These are phyloP conservation scores for Pseudogymnoascus sp. DNA, from an alignment of 2,329 filamentous ascomycete species.

Conservation along the genomic window DNA sequence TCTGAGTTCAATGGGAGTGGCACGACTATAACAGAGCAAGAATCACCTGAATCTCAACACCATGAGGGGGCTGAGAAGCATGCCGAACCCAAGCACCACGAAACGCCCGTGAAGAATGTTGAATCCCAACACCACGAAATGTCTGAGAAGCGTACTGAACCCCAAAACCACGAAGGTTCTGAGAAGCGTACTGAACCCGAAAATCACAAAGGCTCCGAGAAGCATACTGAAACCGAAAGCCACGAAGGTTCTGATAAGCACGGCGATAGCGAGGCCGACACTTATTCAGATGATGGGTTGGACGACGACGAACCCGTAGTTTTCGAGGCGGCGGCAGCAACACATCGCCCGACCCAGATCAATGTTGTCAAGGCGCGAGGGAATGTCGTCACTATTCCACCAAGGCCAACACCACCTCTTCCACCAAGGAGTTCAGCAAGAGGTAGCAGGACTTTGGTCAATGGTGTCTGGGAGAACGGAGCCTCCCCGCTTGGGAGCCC, in stretches of 20 bases:
- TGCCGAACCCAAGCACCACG: constrained; percentile 25
- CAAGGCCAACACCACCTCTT: constrained; percentile 64
- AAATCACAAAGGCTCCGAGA: constrained; percentile 26
- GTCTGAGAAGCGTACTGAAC: constrained; percentile 28
- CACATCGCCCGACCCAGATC: constrained; percentile 38
- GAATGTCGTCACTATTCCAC: constrained; percentile 76
- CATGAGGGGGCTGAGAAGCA: constrained; percentile 26
- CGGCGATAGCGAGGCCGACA: constrained; percentile 41
- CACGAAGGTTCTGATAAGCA: constrained; percentile 28
- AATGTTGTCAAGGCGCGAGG: constrained; percentile 49
- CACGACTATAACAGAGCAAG: constrained; percentile 1
- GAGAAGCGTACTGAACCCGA: constrained; percentile 28
- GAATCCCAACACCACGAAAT: constrained; percentile 24
- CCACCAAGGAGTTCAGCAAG: constrained; percentile 65
- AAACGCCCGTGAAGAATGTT: constrained; percentile 26
- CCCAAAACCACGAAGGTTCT: constrained; percentile 24
- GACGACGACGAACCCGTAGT: constrained; percentile 56
- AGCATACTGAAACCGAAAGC: constrained; percentile 28
- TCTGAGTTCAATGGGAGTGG: constrained; percentile 22
- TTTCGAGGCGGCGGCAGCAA: constrained; percentile 54
- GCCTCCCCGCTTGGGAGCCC: not conserved
- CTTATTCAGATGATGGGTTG: constrained; percentile 41
- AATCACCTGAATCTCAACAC: constrained; percentile 22
- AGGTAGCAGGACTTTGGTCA: constrained; percentile 14
- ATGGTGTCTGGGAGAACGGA: constrained; percentile 19